Percentiles rank a stretch among this genome's conserved stretches.
phyloP scores from a whole-genome alignment of 345 rosid genomes.

The Brassica juncea region DNA sequence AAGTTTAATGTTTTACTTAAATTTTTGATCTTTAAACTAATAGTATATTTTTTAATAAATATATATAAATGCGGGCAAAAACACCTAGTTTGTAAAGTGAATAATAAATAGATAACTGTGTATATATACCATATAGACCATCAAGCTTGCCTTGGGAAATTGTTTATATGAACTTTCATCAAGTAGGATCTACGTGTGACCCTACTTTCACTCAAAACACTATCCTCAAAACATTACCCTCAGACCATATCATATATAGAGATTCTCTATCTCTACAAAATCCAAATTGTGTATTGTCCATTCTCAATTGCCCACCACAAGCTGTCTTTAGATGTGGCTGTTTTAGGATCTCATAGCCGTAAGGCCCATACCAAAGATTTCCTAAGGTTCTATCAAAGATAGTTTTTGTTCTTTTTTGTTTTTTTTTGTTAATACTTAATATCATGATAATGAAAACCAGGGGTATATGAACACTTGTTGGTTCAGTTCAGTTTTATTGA shows the following conservation, averaged over 20 bases:
- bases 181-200: conserved; percentile 26
- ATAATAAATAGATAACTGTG: background rate
- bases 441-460: conserved; percentile 13
- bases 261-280: conserved; percentile 27
- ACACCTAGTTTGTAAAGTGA: background rate
- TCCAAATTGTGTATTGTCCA: conserved; percentile 32
- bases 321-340: conserved; percentile 26
- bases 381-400: background rate
- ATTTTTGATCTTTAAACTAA: too few species aligned
- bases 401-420: background rate
- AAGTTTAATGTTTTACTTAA: too few species aligned
- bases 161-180: background rate
- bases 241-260: conserved; percentile 37
- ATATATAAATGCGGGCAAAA: too few species aligned
- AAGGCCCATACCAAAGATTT: conserved; percentile 16
- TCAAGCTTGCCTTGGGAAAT: conserved; percentile 20
- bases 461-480: conserved; percentile 2
- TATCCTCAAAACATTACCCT: background rate
- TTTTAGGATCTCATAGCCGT: conserved; percentile 30
- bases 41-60: too few species aligned
- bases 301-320: conserved; percentile 32
- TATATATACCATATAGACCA: background rate
- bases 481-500: background rate
- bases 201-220: conserved; percentile 38
- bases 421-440: background rate